Conservation (phyloP, 1,139 yeast genomes). For the Geotrichum siamense region DNA sequence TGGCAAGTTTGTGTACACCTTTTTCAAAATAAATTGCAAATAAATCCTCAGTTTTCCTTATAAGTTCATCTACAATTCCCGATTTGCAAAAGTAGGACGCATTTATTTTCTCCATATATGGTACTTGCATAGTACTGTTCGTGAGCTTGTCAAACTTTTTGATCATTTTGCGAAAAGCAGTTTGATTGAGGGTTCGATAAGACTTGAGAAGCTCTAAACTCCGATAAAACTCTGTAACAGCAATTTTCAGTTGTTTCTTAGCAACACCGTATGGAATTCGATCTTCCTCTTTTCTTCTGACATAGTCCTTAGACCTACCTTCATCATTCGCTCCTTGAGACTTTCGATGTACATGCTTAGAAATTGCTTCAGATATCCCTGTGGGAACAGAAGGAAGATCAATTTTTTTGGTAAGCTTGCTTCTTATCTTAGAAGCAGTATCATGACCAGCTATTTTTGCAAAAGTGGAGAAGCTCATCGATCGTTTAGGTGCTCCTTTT, state of each 20-base stretch:
- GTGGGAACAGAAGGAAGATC: slow-evolving; percentile 34
- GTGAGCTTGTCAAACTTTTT: slow-evolving; percentile 83
- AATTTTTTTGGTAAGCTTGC: slow-evolving; percentile 23
- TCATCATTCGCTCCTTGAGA: slow-evolving; percentile 1
- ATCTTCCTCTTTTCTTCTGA: slow-evolving; percentile 19
- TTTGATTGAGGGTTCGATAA: slow-evolving; percentile 67
- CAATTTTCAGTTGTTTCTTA: slow-evolving; percentile 64
- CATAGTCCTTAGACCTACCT: slow-evolving; percentile 11
- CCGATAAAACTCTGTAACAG: slow-evolving; percentile 72
- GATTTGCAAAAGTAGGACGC: slow-evolving; percentile 54
- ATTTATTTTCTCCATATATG: slow-evolving; percentile 55
- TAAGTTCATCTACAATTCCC: slow-evolving; percentile 56
- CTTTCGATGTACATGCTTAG: slow-evolving; percentile 3
- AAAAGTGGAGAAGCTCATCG: slow-evolving; percentile 11
- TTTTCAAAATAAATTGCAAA: slow-evolving; percentile 62
- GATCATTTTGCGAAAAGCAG: slow-evolving; percentile 81
- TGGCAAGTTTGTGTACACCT: slow-evolving; percentile 66
- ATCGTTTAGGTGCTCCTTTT: not conserved
- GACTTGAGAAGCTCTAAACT: slow-evolving; percentile 71
- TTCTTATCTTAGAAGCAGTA: slow-evolving; percentile 23
- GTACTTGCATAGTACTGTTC: slow-evolving; percentile 41
- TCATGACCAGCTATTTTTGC: slow-evolving; percentile 21
- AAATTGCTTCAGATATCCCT: slow-evolving; percentile 9
- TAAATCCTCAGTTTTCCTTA: slow-evolving; percentile 57
- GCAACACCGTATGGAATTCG: slow-evolving; percentile 55